Base-by-base conservation (phyloP, 352 stramenopile genomes). In the Phytophthora multivora region DNA sequence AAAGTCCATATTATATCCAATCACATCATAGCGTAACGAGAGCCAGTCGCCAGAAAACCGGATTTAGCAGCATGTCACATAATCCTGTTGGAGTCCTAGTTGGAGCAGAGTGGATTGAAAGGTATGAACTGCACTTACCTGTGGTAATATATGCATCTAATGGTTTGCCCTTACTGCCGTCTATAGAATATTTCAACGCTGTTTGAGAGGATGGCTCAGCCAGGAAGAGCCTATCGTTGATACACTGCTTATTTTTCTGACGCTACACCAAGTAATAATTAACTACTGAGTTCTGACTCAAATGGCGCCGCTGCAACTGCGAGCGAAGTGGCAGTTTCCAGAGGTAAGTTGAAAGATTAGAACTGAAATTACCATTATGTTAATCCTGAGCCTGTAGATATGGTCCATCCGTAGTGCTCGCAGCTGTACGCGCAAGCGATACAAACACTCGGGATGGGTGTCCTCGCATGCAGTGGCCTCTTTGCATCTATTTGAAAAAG, bases 401-500 rank as follows among this genome's bases (percentile, higher is more conserved):
- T 1, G 8, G 16, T 16, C 18, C 8, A 39, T 48, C 36, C 39
- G 15, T 0, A 51, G n/a, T 6, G 40, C 21, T 7, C 9, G 46
- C 3, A 18, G 30, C 19, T 52, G 52, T 6, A 60, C 52, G 6
- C 52, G 52, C 31, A 61, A 61, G 19, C 23, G 12, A 8, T 36
- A 18, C 42, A n/a, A 47, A 23, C 31, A 61, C 26, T 26, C 18
- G 2, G 42, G 31, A 10, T 61, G 52, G 52, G 19, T 61, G 41
- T 7, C 35, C 41, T 4, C 40, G 38, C 19, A n/a, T n/a, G n/a
- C n/a, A n/a, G n/a, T n/a, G n/a, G n/a, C n/a, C n/a, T n/a, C n/a
- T n/a, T n/a, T n/a, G n/a, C n/a, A n/a, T n/a, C n/a, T n/a, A n/a
- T n/a, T n/a, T n/a, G n/a, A n/a, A n/a, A n/a, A n/a, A n/a, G n/a